Conservation (phyloP, 805 yeast species). For the Wickerhamomyces canadensis region DNA sequence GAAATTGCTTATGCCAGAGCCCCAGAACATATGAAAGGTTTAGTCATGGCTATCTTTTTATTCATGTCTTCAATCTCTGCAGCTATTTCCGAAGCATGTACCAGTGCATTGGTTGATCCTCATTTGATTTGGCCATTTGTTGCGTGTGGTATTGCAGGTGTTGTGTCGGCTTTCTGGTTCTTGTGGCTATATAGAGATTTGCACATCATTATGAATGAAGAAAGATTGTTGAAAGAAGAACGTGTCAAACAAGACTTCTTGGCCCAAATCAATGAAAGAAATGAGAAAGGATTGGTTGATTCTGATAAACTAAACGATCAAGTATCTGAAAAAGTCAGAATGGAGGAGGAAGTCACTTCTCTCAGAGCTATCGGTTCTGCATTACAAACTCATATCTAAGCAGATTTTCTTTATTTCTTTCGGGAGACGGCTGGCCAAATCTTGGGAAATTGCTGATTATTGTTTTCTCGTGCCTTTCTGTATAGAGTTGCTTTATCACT, state of each 20-base stretch:
- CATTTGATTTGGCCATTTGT: slow-evolving; percentile 64
- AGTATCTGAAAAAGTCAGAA: not conserved
- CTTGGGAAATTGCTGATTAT: too few species aligned
- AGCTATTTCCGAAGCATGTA: slow-evolving; percentile 67
- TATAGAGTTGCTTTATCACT: too few species aligned
- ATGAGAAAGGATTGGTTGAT: not conserved
- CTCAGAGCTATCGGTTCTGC: not conserved
- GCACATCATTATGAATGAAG: slow-evolving; percentile 18
- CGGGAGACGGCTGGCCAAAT: too few species aligned
- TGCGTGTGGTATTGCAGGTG: slow-evolving; percentile 55
- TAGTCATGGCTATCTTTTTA: slow-evolving; percentile 49
- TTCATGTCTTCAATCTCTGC: slow-evolving; percentile 74
- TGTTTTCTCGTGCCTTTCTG: too few species aligned
- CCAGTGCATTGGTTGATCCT: slow-evolving; percentile 64
- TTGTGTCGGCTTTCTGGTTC: slow-evolving; percentile 55
- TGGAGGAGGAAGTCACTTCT: not conserved
- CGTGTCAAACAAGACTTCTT: slow-evolving; percentile 4
- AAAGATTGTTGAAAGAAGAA: slow-evolving; percentile 17
- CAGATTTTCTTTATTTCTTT: too few species aligned
- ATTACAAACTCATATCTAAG: not conserved
- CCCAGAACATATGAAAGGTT: slow-evolving; percentile 47
- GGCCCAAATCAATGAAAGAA: not conserved
- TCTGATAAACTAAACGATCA: not conserved
- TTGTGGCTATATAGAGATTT: slow-evolving; percentile 24
- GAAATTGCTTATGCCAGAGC: slow-evolving; percentile 85